These are phyloP conservation scores for Umbelopsis isabellina DNA, from an alignment of 192 early-diverging fungal species.

Conservation along the genomic window DNA sequence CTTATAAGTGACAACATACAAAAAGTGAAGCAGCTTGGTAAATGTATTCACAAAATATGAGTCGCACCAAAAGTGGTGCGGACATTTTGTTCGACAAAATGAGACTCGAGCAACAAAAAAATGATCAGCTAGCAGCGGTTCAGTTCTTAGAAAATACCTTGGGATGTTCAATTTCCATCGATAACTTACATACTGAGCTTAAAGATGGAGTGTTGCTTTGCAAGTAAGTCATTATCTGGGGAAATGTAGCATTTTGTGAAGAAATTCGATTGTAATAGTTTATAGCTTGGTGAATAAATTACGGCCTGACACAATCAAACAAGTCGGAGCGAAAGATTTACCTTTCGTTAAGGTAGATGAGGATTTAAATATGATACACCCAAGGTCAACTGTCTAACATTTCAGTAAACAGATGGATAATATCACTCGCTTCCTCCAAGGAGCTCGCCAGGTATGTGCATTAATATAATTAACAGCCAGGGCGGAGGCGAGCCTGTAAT, in stretches of 20 bases:
- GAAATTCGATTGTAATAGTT: background rate
- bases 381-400: background rate
- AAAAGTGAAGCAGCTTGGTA: background rate
- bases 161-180: constrained; percentile 41
- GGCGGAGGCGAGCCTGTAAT: background rate
- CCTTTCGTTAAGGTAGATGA: constrained; percentile 72
- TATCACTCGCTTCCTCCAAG: constrained; percentile 74
- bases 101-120: constrained; percentile 28
- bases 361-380: background rate
- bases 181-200: constrained; percentile 61
- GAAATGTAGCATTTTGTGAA: too few species aligned
- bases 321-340: constrained; percentile 68
- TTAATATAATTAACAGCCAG: background rate
- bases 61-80: constrained; percentile 31
- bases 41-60: constrained; percentile 23
- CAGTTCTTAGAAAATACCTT: constrained; percentile 22
- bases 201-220: constrained; percentile 82
- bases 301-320: constrained; percentile 70
- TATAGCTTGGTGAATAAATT: constrained; percentile 76
- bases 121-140: constrained; percentile 23
- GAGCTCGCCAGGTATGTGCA: constrained; percentile 57
- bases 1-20: background rate
- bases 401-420: constrained; percentile 73
- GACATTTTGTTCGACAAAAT: constrained; percentile 33
- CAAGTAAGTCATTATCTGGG: constrained; percentile 48